These are phyloP conservation scores for Arthrobotrys musiformis DNA, from an alignment of 2,329 filamentous ascomycete genomes.

Conservation along the genomic window DNA sequence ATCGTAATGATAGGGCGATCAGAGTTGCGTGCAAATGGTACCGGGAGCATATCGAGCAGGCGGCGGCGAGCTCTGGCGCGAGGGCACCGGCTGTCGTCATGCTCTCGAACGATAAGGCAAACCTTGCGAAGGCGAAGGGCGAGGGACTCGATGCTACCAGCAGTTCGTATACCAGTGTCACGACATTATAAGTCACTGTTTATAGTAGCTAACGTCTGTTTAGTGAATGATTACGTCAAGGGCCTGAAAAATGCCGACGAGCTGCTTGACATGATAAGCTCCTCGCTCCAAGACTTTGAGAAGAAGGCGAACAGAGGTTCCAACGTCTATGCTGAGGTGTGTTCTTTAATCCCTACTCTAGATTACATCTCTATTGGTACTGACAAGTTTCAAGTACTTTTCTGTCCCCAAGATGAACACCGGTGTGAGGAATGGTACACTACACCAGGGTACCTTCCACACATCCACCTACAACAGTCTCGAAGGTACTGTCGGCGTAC, in stretches of 20 bases:
- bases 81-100: slow-evolving; percentile 83
- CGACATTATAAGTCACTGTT: neutral
- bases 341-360: neutral
- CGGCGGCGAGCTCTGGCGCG: slow-evolving; percentile 67
- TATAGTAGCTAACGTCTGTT: slow-evolving; percentile 67
- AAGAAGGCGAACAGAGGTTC: slow-evolving; percentile 70
- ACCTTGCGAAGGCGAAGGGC: slow-evolving; percentile 80
- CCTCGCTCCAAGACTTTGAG: slow-evolving; percentile 76
- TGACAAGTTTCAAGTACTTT: slow-evolving; percentile 69
- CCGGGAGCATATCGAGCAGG: slow-evolving; percentile 77
- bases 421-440: slow-evolving; percentile 83
- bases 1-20: slow-evolving; percentile 93
- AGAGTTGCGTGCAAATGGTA: slow-evolving; percentile 91
- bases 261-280: slow-evolving; percentile 91
- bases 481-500: slow-evolving; percentile 66
- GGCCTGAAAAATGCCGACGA: slow-evolving; percentile 84
- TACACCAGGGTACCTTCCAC: slow-evolving; percentile 96
- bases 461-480: slow-evolving; percentile 98
- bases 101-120: slow-evolving; percentile 91
- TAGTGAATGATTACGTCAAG: slow-evolving; percentile 76
- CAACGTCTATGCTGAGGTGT: slow-evolving; percentile 80
- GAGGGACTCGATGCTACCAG: slow-evolving; percentile 70
- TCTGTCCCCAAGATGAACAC: slow-evolving; percentile 94
- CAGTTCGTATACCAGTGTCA: slow-evolving; percentile 41
- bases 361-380: neutral